Conservation (phyloP, 2,329 filamentous ascomycete species). For the Microdochium nivale region DNA sequence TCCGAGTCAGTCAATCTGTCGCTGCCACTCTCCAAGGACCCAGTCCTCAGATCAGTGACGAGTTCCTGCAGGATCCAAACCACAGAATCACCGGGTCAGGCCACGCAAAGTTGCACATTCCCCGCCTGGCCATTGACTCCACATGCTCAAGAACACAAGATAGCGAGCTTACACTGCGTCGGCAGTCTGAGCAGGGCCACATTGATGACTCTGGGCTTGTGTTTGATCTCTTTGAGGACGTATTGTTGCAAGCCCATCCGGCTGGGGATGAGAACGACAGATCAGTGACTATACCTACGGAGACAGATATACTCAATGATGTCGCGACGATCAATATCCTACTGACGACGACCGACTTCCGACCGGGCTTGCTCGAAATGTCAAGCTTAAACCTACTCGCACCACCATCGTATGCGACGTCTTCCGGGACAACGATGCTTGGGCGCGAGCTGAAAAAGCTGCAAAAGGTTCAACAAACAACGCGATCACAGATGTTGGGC, state of each 20-base stretch:
- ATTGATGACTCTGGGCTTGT: conserved; percentile 35
- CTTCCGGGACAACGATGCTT: conserved; percentile 51
- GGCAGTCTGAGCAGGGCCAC: conserved; percentile 13
- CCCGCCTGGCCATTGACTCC: conserved; percentile 22
- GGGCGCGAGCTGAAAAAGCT: conserved; percentile 56
- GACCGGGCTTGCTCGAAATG: conserved; percentile 57
- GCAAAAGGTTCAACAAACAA: conserved; percentile 53
- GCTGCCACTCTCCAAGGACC: no score
- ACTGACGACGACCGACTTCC: conserved; percentile 42
- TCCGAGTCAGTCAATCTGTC: conserved; percentile 7
- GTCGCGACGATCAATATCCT: conserved; percentile 5
- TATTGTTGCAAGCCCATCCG: neutral
- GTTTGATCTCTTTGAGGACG: conserved; percentile 10
- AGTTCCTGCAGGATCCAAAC: conserved; percentile 14
- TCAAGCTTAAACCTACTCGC: conserved; percentile 54
- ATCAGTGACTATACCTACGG: no score
- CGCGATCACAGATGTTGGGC: conserved; percentile 58
- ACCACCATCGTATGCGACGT: conserved; percentile 56
- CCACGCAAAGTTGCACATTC: conserved; percentile 15
- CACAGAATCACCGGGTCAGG: conserved; percentile 7
- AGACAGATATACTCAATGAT: no score
- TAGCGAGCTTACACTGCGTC: neutral
- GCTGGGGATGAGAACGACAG: no score
- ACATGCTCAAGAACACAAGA: neutral
- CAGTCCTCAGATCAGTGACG: neutral